Base-by-base conservation (phyloP, 2,329 filamentous ascomycete genomes). In the Xylaria sp. region DNA sequence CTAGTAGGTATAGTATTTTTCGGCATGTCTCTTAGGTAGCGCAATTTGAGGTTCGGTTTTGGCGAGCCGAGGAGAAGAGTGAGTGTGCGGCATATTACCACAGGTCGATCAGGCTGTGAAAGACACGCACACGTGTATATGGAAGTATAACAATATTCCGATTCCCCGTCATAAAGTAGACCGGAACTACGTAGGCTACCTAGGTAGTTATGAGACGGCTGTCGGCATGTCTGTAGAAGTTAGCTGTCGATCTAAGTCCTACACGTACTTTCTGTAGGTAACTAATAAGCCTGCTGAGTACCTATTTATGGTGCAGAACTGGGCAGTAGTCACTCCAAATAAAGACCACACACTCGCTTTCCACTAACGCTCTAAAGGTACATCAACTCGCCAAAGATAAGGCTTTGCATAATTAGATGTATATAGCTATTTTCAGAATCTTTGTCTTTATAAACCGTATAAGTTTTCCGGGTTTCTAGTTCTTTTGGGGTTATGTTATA, bases 181-280 rank as follows among this genome's bases (percentile, higher is more conserved):
- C 23, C 23, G 23, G 23, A 25, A 25, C 23, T 25, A 3, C 23
- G 3, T 25, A 25, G 23, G 23, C 3, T n/a, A n/a, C n/a, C n/a
- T n/a, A n/a, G n/a, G n/a, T n/a, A n/a, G n/a, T 25, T 3, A 25
- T 25, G 23, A 25, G 23, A 34, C 37, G 60, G 37, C 18, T 34
- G 28, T 63, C 60, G 61, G 61, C 61, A 63, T 28, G 15, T 23
- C 54, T 9, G 34, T 18, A 41, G 37, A 13, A 57, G 12, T 39
- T n/a, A 20, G 28, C 25, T 55, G 46, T 60, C 46, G 25, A 37
- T 7, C 46, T 12, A 46, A 51, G 54, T 65, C 25, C 50, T 60
- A 46, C 41, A 4, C 41, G 3, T 46, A 46, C 41, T n/a, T 51
- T 18, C 13, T 50, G 23, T 25, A 28, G 52, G 23, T 25, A 28